Base-by-base conservation (phyloP, 345 rosid genomes). In the Syzygium oleosum region DNA sequence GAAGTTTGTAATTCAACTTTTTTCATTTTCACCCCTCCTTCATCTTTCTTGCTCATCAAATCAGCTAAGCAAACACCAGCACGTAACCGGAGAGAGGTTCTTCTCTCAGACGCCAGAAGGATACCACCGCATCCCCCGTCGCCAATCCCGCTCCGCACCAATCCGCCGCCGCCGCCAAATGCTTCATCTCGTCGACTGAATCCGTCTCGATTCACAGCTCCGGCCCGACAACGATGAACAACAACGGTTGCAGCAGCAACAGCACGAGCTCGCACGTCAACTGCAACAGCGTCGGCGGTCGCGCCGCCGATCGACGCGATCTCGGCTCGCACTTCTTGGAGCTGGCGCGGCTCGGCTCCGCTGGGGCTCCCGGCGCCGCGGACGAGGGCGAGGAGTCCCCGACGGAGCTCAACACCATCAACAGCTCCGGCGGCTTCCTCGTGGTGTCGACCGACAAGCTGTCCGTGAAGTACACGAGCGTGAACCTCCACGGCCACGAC, bases 381-480 rank as follows among this genome's bases (percentile, higher is more conserved):
- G 93, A 93, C 12, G 94, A 93, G 85, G 93, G 86, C 2, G 99
- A 96, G 89, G 98, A 93, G 84, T 90, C 86, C 31, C 99, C 99
- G 21, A 94, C 95, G 86, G 98, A 96, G 92, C 95, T 98, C 38
- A 98, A 96, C 92, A 94, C 99, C 49, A 88, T 94, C 88, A 98
- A 96, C 89, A 92, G 97, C 90, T 95, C 98, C 21, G 97, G 97
- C 80, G 98, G 99, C 65, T 98, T 96, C 88, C 91, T 94, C 73
- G 91, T 95, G 49, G 96, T 98, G 84, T 92, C 97, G 85, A 93
- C 95, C 22, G 98, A 96, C 87, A 96, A 98, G 92, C 93, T 96
- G 58, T 92, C 97, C 38, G 92, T 96, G 41, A 98, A 95, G 91
- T 96, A 98, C 90, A 90, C 96, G 17, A 89, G 58, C 85, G 92